Evolutionary conservation across 768 basidiomycete genomes (phyloP), one percentile per base, ranked within the genome.

Genomic region (Lentinula sp.): DNA sequence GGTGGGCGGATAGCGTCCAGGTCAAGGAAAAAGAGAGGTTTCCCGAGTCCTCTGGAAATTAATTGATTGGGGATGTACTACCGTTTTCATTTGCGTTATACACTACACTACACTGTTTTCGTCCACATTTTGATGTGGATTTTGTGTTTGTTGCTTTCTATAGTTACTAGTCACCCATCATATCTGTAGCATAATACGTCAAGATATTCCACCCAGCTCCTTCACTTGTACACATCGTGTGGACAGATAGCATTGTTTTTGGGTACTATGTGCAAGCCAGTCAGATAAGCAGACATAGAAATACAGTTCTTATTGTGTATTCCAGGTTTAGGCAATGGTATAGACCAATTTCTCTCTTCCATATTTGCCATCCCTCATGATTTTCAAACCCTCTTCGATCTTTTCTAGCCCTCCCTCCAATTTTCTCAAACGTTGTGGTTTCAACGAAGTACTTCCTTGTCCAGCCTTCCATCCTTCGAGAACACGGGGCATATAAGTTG

Each of bases 261-360:
- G 37, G 13, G 37, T 3, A 39, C 37, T 8, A 8, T 9, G 6
- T 6, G 37, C 0, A 13, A 8, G 13, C n/a, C 42, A 43, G 16
- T 43, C 42, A 43, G 6, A 16, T 16, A 43, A 13, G 6, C 16
- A 6, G 0, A n/a, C 8, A 39, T 39, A 13, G 5, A 39, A 39
- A 13, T 39, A 39, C 37, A 39, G 13, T 39, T 39, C 13, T 39
- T 39, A 3, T 4, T 2, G 20, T 9, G 20, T 48, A 48, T 18
- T n/a, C 7, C 8, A 8, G 8, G 12, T 43, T 56, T 15, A 56
- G 16, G 55, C 39, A 20, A 59, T 36, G 23, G 35, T 20, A 23
- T 59, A 59, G 3, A 59, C 57, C 16, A 59, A 32, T 35, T 59
- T 59, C 37, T 59, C 57, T n/a, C 57, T 46, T 12, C 57, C 57